phyloP scores from a whole-genome alignment of 495 filamentous ascomycete genomes.

The Hapsidospora chrysogenum region DNA sequence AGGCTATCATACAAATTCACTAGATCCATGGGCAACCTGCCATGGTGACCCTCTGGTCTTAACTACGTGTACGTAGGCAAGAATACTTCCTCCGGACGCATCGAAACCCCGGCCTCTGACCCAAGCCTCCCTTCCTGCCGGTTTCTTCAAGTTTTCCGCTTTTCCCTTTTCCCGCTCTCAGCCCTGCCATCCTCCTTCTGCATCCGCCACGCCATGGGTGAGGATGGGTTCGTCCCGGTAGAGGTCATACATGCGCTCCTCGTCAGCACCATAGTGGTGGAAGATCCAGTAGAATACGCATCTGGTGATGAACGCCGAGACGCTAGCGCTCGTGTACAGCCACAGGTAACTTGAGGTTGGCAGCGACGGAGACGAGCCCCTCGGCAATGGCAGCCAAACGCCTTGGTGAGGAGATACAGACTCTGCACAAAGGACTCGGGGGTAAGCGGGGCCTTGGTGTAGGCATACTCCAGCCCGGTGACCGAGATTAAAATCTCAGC shows the following conservation, averaged over 20 bases:
- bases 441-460: conserved; percentile 14
- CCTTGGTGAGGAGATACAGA: conserved; percentile 9
- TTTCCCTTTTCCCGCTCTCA: too few relatives aligned
- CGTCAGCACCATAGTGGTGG: conserved; percentile 12
- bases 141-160: too few relatives aligned
- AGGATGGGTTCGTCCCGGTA: conserved; percentile 4
- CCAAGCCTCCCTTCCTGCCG: too few relatives aligned
- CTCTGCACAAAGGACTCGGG: conserved; percentile 18
- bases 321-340: conserved; percentile 17
- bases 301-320: conserved; percentile 5
- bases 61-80: too few relatives aligned
- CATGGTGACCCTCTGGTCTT: too few relatives aligned
- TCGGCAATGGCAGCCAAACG: conserved; percentile 12
- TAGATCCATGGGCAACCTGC: too few relatives aligned
- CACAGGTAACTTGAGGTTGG: conserved; percentile 18
- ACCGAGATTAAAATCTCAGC: conserved; percentile 59
- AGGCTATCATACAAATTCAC: too few relatives aligned
- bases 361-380: conserved; percentile 13
- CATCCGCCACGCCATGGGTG: too few relatives aligned
- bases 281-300: conserved; percentile 8
- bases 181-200: too few relatives aligned
- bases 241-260: conserved; percentile 13
- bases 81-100: too few relatives aligned
- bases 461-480: conserved; percentile 39
- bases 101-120: too few relatives aligned